Percentiles rank a stretch among this genome's conserved stretches.
Conservation (phyloP, 768 basidiomycete species). For the Pulveroboletus sp. region DNA sequence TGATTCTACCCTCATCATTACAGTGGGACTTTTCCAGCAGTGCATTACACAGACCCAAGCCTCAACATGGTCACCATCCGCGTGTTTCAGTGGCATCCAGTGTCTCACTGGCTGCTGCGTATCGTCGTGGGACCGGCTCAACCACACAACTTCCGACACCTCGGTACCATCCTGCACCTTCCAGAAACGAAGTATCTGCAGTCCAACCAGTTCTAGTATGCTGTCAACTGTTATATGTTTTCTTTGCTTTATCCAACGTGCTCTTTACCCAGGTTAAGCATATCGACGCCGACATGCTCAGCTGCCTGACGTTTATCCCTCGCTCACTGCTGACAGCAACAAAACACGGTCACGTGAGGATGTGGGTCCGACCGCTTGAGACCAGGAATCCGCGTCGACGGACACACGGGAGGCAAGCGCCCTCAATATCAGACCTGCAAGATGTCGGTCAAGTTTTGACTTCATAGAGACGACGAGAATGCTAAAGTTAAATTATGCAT, state of each 20-base stretch:
- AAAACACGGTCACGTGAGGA: constrained; percentile 69
- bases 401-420: constrained; percentile 26
- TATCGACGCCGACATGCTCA: constrained; percentile 75
- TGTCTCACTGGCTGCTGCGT: constrained; percentile 63
- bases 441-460: constrained; percentile 17
- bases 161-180: constrained; percentile 84
- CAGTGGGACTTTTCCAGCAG: constrained; percentile 96
- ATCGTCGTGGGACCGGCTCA: constrained; percentile 56
- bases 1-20: not conserved
- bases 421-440: constrained; percentile 30
- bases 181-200: constrained; percentile 82
- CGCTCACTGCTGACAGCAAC: constrained; percentile 75
- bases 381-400: constrained; percentile 27
- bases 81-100: constrained; percentile 77
- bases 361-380: constrained; percentile 79
- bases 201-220: constrained; percentile 84
- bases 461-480: not conserved
- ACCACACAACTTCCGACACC: constrained; percentile 49
- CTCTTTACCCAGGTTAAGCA: constrained; percentile 58
- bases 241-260: not conserved
- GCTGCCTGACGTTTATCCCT: constrained; percentile 71
- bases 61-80: constrained; percentile 64
- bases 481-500: constrained; percentile 13
- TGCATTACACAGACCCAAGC: constrained; percentile 82
- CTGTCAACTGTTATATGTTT: constrained; percentile 19